A percentile compares a stretch with the other conserved stretches of the same genome.
Evolutionary conservation across 768 basidiomycete species (phyloP).

Genomic region (Lactifluus echinatus): DNA sequence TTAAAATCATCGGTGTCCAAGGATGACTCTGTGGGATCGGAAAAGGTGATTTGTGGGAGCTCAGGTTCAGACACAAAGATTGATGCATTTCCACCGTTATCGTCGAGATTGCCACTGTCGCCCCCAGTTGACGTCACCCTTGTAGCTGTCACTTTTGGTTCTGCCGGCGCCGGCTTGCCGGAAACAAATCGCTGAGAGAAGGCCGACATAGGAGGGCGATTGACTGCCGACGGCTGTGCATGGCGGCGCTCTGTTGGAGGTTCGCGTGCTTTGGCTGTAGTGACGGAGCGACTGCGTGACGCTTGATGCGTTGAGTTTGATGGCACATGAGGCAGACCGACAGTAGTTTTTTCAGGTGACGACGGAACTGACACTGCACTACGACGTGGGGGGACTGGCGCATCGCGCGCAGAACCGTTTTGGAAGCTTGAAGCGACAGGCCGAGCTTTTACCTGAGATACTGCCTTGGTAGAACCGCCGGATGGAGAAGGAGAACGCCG

Average conservation of each 20-base stretch:
- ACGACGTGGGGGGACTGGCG: conserved; percentile 6
- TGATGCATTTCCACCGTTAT: not conserved
- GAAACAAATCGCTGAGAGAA: conserved; percentile 17
- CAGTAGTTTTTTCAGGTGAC: conserved; percentile 13
- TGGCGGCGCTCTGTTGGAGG: not conserved
- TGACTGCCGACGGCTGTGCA: not conserved
- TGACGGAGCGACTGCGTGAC: conserved; percentile 10
- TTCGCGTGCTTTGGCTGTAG: not conserved
- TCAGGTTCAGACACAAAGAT: conserved; percentile 19
- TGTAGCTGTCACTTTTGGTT: conserved; percentile 6
- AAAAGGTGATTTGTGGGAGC: conserved; percentile 19
- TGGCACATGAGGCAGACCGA: conserved; percentile 6
- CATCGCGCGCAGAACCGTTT: not conserved
- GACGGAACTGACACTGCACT: conserved; percentile 16
- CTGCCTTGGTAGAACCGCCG: not conserved
- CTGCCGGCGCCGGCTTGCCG: conserved; percentile 5
- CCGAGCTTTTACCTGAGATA: not conserved
- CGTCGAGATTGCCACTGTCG: not conserved
- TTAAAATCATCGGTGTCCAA: conserved; percentile 6
- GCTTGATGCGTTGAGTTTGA: not conserved
- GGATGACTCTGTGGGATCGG: conserved; percentile 9
- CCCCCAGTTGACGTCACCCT: not conserved
- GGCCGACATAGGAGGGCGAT: conserved; percentile 11
- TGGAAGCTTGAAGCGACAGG: not conserved
- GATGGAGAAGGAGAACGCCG: conserved; percentile 22